Conservation (phyloP, 1,139 yeast genomes). For the Magnusiomyces ingens region DNA sequence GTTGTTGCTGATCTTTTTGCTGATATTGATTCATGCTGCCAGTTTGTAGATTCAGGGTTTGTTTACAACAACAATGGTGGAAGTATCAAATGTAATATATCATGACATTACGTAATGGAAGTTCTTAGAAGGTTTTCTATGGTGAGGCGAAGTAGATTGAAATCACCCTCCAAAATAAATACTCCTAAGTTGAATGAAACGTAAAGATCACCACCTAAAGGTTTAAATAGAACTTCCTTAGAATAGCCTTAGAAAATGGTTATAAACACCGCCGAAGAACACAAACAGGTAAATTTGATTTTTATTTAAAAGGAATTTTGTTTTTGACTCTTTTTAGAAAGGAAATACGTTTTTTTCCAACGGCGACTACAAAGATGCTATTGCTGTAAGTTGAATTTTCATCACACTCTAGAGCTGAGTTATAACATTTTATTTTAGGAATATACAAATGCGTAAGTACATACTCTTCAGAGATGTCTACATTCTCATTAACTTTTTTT, state of each 20-base stretch:
- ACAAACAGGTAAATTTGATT: conserved; percentile 7
- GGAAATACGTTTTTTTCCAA: conserved; percentile 33
- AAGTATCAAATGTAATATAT: background rate
- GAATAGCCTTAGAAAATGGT: background rate
- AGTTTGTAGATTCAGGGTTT: background rate
- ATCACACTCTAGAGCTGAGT: background rate
- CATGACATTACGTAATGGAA: background rate
- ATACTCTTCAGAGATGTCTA: background rate
- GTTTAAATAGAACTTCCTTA: no score
- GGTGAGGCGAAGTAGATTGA: no score
- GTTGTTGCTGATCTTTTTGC: background rate
- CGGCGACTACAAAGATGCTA: conserved; percentile 33
- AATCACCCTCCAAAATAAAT: no score
- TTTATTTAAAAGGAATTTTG: background rate
- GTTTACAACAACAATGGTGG: background rate
- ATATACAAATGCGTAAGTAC: conserved; percentile 27
- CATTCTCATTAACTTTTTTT: background rate
- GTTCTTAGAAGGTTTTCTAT: background rate
- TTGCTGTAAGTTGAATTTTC: conserved; percentile 24
- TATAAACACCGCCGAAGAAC: conserved; percentile 10
- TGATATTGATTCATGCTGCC: background rate
- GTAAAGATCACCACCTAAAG: no score
- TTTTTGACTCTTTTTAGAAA: conserved; percentile 16
- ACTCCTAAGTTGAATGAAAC: no score
- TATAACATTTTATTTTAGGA: conserved; percentile 16